Evolutionary conservation across 2,329 filamentous ascomycete species (phyloP).

Genomic region (Macrophomina phaseolina): DNA sequence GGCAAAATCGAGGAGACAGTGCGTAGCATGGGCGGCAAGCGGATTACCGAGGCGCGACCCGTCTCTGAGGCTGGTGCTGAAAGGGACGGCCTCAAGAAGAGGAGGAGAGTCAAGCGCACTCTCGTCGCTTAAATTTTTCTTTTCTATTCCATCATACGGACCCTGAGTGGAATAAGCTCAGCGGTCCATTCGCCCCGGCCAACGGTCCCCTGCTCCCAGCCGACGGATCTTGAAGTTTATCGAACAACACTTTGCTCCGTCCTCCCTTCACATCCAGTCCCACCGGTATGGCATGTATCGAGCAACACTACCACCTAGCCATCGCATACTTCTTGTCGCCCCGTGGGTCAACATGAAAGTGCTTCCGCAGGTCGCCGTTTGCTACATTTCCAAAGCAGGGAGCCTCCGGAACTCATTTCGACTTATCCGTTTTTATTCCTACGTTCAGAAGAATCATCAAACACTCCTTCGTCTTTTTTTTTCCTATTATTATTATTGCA

Average conservation of each 20-base stretch:
- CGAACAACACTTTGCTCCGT: neutral
- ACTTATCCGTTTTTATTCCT: neutral
- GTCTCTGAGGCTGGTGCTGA: slow-evolving; percentile 11
- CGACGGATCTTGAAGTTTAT: neutral
- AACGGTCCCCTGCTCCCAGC: neutral
- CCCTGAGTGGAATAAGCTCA: neutral
- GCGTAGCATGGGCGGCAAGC: slow-evolving; percentile 73
- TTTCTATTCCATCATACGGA: neutral
- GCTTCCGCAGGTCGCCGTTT: neutral
- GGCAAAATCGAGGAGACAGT: slow-evolving; percentile 75
- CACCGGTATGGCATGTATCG: neutral
- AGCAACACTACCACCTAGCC: neutral
- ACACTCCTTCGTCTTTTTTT: neutral
- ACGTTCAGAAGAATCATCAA: neutral
- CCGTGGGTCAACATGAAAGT: neutral
- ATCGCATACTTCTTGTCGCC: neutral
- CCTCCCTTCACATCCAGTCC: neutral
- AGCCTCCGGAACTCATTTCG: neutral
- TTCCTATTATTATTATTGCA: neutral
- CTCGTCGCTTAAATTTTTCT: slow-evolving; percentile 3
- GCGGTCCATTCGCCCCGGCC: neutral
- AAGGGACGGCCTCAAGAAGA: slow-evolving; percentile 9
- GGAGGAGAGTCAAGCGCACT: slow-evolving; percentile 14
- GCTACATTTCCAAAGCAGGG: neutral
- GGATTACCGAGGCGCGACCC: slow-evolving; percentile 50